A percentile compares a stretch with the other conserved stretches of the same genome.
Conservation (phyloP, 179 eudicot species). For the Silene noctiflora region DNA sequence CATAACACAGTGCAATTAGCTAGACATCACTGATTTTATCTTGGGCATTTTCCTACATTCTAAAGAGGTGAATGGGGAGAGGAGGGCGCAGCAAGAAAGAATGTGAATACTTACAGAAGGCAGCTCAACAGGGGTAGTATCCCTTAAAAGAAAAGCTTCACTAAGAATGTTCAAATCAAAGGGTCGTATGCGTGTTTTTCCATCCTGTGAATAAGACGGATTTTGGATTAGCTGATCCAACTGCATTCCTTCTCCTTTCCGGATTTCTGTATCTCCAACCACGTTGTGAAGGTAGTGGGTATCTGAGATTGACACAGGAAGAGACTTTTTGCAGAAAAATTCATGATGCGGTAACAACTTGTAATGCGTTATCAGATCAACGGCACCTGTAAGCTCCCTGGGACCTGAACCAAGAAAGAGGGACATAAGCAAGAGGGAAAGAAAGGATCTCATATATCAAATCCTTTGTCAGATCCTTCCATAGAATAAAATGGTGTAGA, state of each 20-base stretch:
- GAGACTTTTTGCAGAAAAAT: slow-evolving; percentile 94
- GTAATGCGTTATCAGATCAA: slow-evolving; percentile 85
- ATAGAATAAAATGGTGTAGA: neutral
- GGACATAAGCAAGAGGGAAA: slow-evolving; percentile 12
- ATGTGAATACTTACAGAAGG: slow-evolving; percentile 60
- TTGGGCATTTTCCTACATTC: neutral
- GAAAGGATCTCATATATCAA: neutral
- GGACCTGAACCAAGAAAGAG: slow-evolving; percentile 54
- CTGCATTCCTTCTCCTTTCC: slow-evolving; percentile 98
- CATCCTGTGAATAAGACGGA: slow-evolving; percentile 55
- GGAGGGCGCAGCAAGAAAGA: neutral
- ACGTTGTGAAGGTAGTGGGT: slow-evolving; percentile 95
- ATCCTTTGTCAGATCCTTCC: neutral
- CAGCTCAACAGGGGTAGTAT: slow-evolving; percentile 70
- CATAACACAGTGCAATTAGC: neutral
- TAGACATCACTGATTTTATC: neutral
- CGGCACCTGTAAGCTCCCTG: slow-evolving; percentile 93
- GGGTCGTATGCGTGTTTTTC: slow-evolving; percentile 64
- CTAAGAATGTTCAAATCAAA: slow-evolving; percentile 68
- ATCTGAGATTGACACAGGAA: slow-evolving; percentile 84
- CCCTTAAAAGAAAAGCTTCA: slow-evolving; percentile 82
- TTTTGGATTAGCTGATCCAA: slow-evolving; percentile 71
- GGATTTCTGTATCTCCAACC: slow-evolving; percentile 88
- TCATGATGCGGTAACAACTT: slow-evolving; percentile 87
- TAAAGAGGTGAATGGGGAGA: neutral